phyloP scores from a whole-genome alignment of 1,284 basidiomycete genomes.

The Apiotrichum domesticum region DNA sequence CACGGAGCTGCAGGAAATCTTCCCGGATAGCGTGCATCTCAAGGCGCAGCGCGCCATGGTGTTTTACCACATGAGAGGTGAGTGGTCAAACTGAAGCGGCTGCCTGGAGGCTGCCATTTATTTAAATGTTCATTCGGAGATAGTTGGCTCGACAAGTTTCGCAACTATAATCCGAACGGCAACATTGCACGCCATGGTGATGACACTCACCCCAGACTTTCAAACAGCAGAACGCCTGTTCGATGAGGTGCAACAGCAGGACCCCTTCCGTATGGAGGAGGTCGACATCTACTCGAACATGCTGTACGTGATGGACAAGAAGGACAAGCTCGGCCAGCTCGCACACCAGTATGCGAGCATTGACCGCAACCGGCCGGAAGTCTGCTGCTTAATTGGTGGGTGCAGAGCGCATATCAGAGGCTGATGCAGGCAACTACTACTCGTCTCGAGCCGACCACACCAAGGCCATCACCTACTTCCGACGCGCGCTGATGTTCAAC shows the following conservation, averaged over 20 bases:
- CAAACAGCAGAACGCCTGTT: slow-evolving; percentile 75
- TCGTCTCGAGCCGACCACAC: slow-evolving; percentile 88
- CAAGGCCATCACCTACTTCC: slow-evolving; percentile 92
- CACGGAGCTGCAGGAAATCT: slow-evolving; percentile 70
- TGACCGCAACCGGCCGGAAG: slow-evolving; percentile 86
- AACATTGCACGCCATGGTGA: background rate
- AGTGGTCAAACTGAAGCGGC: slow-evolving; percentile 22
- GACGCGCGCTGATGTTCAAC: slow-evolving; percentile 87
- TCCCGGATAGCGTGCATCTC: slow-evolving; percentile 78
- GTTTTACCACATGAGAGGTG: slow-evolving; percentile 84
- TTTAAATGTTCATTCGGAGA: too few species aligned
- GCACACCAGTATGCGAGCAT: slow-evolving; percentile 84
- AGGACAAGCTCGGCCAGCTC: slow-evolving; percentile 78
- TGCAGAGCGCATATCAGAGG: slow-evolving; percentile 6
- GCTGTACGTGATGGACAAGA: slow-evolving; percentile 87
- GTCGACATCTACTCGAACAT: slow-evolving; percentile 97
- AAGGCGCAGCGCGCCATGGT: slow-evolving; percentile 78
- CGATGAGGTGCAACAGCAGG: slow-evolving; percentile 67
- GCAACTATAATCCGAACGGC: too few species aligned
- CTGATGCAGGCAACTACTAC: slow-evolving; percentile 80
- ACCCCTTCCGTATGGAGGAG: slow-evolving; percentile 89
- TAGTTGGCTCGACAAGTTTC: too few species aligned
- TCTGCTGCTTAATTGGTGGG: slow-evolving; percentile 88
- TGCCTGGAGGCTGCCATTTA: too few species aligned
- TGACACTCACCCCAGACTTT: slow-evolving; percentile 59